phyloP scores from a whole-genome alignment of 2,329 filamentous ascomycete genomes.

The Fusarium chuoi region DNA sequence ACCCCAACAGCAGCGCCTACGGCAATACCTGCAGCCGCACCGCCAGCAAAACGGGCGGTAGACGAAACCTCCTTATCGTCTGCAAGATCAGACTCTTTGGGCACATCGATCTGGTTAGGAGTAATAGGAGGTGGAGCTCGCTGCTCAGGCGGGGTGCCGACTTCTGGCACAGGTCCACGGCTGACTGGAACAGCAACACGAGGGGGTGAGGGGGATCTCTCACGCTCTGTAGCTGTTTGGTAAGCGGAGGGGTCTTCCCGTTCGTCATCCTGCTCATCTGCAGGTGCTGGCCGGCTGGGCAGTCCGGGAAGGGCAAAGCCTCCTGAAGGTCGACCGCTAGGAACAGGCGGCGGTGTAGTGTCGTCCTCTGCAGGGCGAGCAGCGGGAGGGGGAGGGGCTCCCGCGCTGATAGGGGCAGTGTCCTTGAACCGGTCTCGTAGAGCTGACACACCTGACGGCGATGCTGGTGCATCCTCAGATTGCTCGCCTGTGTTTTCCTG shows the following conservation, averaged over 20 bases:
- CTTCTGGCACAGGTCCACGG: slow-evolving; percentile 65
- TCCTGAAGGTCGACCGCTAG: slow-evolving; percentile 75
- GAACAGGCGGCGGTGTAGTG: slow-evolving; percentile 61
- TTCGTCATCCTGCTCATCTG: slow-evolving; percentile 58
- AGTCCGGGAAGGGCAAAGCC: slow-evolving; percentile 84
- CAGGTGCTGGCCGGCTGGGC: slow-evolving; percentile 67
- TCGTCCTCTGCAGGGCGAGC: slow-evolving; percentile 52
- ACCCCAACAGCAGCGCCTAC: slow-evolving; percentile 34
- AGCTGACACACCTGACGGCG: slow-evolving; percentile 73
- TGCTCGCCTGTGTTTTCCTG: slow-evolving; percentile 73
- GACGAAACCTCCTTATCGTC: slow-evolving; percentile 73
- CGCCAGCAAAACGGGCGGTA: slow-evolving; percentile 66
- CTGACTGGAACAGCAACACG: slow-evolving; percentile 87
- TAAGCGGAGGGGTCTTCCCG: slow-evolving; percentile 60
- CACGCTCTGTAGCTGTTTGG: slow-evolving; percentile 55
- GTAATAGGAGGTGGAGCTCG: slow-evolving; percentile 69
- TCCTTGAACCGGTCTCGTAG: slow-evolving; percentile 86
- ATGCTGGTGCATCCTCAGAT: slow-evolving; percentile 61
- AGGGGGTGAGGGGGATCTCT: slow-evolving; percentile 73
- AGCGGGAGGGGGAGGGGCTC: slow-evolving; percentile 51
- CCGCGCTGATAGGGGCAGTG: slow-evolving; percentile 73
- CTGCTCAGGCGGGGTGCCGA: slow-evolving; percentile 63
- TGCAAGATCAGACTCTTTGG: slow-evolving; percentile 71
- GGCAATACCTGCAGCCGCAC: slow-evolving; percentile 58
- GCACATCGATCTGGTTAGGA: slow-evolving; percentile 70